These are phyloP conservation scores for Chamaenerion angustifolium DNA, from an alignment of 345 rosid genomes.

Conservation along the genomic window DNA sequence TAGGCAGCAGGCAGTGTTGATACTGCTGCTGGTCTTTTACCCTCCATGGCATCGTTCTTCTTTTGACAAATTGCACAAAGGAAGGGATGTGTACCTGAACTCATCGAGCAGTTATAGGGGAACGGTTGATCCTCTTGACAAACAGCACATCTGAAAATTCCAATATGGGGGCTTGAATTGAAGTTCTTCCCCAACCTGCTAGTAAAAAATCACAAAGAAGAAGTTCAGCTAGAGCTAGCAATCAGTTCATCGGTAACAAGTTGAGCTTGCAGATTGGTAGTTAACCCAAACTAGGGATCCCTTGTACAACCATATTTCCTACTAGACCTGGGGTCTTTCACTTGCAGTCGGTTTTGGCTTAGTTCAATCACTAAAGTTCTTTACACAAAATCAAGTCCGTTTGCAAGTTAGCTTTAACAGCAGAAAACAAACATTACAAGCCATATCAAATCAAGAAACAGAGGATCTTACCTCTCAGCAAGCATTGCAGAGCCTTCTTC, in stretches of 20 bases:
- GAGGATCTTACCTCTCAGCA: slow-evolving; percentile 51
- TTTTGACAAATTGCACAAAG: slow-evolving; percentile 64
- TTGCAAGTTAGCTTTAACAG: neutral
- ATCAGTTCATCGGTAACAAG: too few relatives aligned
- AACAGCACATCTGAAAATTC: slow-evolving; percentile 78
- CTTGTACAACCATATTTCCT: too few relatives aligned
- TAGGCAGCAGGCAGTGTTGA: too few relatives aligned
- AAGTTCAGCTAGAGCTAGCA: too few relatives aligned
- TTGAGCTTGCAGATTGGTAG: too few relatives aligned
- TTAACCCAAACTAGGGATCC: too few relatives aligned
- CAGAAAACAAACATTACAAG: neutral
- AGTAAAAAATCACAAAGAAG: too few relatives aligned
- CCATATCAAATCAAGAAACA: neutral
- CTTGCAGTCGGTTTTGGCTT: too few relatives aligned
- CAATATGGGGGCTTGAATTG: slow-evolving; percentile 29
- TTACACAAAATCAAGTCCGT: too few relatives aligned
- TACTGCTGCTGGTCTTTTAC: slow-evolving; percentile 42
- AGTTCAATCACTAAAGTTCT: too few relatives aligned
- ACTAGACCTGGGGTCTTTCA: too few relatives aligned
- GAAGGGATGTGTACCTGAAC: slow-evolving; percentile 66
- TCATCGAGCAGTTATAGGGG: slow-evolving; percentile 34
- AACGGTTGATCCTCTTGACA: slow-evolving; percentile 85
- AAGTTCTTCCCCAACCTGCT: slow-evolving; percentile 73
- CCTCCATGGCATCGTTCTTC: slow-evolving; percentile 99
- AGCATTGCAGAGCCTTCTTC: slow-evolving; percentile 97